phyloP scores from a whole-genome alignment of 2,329 filamentous ascomycete species.

The Ambrosiella xylebori region DNA sequence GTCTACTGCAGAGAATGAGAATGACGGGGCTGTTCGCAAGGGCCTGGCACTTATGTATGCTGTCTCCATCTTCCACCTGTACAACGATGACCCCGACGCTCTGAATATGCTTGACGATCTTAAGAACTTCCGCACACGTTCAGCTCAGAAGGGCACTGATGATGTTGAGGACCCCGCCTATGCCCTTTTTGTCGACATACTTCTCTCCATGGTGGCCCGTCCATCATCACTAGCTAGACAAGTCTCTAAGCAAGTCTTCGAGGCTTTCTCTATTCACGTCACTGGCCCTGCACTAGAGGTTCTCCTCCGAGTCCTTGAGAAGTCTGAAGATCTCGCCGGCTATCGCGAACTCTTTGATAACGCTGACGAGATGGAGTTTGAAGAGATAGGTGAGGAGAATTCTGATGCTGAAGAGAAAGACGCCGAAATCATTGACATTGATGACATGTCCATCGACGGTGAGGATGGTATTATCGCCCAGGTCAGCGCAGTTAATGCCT shows the following conservation, averaged over 20 bases:
- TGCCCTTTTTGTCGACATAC: constrained; percentile 62
- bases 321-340: constrained; percentile 65
- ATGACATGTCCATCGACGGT: constrained; percentile 28
- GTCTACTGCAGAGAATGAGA: constrained; percentile 14
- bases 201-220: constrained; percentile 78
- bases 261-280: constrained; percentile 60
- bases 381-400: constrained; percentile 2
- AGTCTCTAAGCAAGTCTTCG: constrained; percentile 75
- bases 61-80: constrained; percentile 71
- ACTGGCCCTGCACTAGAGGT: constrained; percentile 54
- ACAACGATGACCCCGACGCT: constrained; percentile 76
- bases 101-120: constrained; percentile 69
- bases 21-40: constrained; percentile 30
- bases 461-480: constrained; percentile 19
- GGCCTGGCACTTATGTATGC: constrained; percentile 69
- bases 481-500: constrained; percentile 20
- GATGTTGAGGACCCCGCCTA: constrained; percentile 27
- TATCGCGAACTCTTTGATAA: constrained; percentile 72
- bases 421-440: constrained; percentile 32
- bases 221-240: constrained; percentile 72
- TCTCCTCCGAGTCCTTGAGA: constrained; percentile 50
- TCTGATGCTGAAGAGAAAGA: constrained; percentile 3
- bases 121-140: constrained; percentile 44
- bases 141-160: constrained; percentile 35
- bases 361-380: constrained; percentile 28